A percentile compares a stretch with the other conserved stretches of the same genome.
Conservation (phyloP, 805 yeast species). For the Wickerhamiella kurtzmanii region DNA sequence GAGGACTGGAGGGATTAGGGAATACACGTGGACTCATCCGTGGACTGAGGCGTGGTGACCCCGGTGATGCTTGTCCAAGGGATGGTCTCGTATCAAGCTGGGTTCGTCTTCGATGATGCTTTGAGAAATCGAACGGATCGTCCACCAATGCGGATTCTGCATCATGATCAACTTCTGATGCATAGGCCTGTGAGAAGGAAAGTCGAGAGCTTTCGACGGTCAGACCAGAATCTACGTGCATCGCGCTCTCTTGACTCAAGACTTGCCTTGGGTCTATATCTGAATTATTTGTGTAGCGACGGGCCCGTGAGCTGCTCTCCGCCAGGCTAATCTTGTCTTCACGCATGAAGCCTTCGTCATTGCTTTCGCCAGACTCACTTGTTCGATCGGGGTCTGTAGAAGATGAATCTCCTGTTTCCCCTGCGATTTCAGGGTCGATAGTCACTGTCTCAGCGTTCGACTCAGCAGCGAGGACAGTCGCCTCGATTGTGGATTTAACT, state of each 20-base stretch:
- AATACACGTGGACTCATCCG: constrained; percentile 9
- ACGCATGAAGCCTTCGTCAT: not conserved
- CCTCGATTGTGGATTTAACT: constrained; percentile 15
- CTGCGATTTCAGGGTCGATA: constrained; percentile 6
- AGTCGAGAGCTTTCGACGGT: not conserved
- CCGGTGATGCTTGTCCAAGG: not conserved
- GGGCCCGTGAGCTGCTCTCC: not conserved
- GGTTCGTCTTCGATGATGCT: not conserved
- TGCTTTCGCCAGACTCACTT: not conserved
- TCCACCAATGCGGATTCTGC: not conserved
- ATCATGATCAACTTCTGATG: not conserved
- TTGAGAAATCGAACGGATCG: not conserved
- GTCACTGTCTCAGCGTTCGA: constrained; percentile 11
- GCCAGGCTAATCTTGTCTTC: not conserved
- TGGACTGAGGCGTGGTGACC: constrained; percentile 6
- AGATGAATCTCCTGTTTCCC: not conserved
- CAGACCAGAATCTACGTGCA: not conserved
- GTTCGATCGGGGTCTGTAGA: not conserved
- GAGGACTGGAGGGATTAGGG: constrained; percentile 1
- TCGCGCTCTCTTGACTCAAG: not conserved
- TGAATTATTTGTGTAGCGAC: not conserved
- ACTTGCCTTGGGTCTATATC: not conserved
- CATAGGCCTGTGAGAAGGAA: not conserved
- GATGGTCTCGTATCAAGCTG: not conserved
- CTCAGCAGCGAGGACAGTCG: constrained; percentile 16